Conservation (phyloP, 75 land plant genomes). For the Cunninghamia lanceolata region DNA sequence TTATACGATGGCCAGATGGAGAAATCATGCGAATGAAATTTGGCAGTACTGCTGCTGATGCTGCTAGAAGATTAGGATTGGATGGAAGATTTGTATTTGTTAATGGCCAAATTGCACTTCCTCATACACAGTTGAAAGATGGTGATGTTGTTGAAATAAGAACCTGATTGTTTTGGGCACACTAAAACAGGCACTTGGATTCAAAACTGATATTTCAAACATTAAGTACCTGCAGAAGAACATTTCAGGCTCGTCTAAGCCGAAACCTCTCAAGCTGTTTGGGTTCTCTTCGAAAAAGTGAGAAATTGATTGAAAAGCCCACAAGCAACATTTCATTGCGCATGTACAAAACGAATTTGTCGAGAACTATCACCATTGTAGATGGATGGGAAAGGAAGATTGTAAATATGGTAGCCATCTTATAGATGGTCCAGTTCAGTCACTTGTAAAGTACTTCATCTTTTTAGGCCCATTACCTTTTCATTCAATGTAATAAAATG, state of each 20-base stretch:
- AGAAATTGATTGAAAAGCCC: background rate
- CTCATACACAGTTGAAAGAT: slow-evolving; percentile 71
- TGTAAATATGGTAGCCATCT: slow-evolving; percentile 4
- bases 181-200: background rate
- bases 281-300: background rate
- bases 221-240: background rate
- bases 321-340: background rate
- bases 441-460: background rate
- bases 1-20: slow-evolving; percentile 94
- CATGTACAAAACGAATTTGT: background rate
- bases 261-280: background rate
- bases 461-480: background rate
- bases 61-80: slow-evolving; percentile 70
- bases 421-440: background rate
- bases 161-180: slow-evolving; percentile 13
- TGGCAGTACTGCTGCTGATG: slow-evolving; percentile 97
- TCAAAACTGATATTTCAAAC: background rate
- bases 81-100: slow-evolving; percentile 76
- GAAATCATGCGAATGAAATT: slow-evolving; percentile 85
- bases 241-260: background rate
- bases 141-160: slow-evolving; percentile 91
- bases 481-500: background rate
- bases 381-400: background rate
- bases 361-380: background rate
- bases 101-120: slow-evolving; percentile 75